Conservation (phyloP, 2,329 filamentous ascomycete species). For the Ophiocordyceps unilateralis region DNA sequence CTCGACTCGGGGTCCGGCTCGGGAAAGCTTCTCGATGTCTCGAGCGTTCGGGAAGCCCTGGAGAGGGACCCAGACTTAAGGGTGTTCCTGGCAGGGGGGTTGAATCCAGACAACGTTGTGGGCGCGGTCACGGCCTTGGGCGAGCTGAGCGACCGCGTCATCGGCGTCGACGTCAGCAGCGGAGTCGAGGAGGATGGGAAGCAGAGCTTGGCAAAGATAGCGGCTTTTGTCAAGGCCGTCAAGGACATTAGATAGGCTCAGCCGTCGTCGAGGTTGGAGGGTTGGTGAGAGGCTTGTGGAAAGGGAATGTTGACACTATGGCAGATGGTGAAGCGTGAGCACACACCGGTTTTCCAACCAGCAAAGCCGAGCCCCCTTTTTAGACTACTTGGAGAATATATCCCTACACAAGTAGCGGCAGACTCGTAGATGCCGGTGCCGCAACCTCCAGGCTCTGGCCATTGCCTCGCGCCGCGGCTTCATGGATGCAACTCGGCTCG, state of each 20-base stretch:
- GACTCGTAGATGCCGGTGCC: no score
- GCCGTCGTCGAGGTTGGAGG: no score
- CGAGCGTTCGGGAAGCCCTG: slow-evolving; percentile 50
- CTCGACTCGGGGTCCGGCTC: slow-evolving; percentile 78
- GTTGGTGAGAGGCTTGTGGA: no score
- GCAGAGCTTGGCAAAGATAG: slow-evolving; percentile 70
- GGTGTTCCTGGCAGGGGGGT: slow-evolving; percentile 69
- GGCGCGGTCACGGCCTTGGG: slow-evolving; percentile 47
- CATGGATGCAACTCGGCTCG: no score
- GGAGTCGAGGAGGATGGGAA: slow-evolving; percentile 74
- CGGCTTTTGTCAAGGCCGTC: slow-evolving; percentile 58
- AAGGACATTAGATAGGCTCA: slow-evolving; percentile 39
- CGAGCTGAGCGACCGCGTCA: slow-evolving; percentile 40
- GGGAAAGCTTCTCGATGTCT: slow-evolving; percentile 59
- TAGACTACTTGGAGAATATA: no score
- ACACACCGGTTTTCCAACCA: no score
- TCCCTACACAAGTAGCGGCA: no score
- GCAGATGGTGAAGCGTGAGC: no score
- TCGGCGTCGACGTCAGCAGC: slow-evolving; percentile 85
- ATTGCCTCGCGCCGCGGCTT: no score
- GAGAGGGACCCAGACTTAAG: slow-evolving; percentile 51
- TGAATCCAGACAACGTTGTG: slow-evolving; percentile 64
- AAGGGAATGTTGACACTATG: no score
- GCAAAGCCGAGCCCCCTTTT: no score
- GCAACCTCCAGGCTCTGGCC: no score